phyloP scores from a whole-genome alignment of 805 yeast genomes.

The Debaryomyces hansenii region DNA sequence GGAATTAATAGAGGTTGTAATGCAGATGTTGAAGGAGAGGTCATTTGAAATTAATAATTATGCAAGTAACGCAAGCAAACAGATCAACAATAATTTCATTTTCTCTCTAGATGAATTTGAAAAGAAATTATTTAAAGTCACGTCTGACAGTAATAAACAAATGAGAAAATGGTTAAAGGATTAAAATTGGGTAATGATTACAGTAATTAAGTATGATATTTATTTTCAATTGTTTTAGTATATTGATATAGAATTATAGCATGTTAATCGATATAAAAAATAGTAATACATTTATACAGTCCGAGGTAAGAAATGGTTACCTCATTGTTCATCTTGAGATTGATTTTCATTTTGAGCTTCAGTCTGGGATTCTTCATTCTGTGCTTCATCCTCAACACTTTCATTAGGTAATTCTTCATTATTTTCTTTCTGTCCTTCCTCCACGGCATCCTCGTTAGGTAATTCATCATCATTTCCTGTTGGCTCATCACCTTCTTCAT shows the following conservation, averaged over 20 bases:
- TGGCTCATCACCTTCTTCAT: constrained; percentile 17
- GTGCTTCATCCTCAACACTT: neutral
- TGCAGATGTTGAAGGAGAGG: constrained; percentile 58
- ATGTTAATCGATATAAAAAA: neutral
- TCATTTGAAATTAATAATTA: constrained; percentile 71
- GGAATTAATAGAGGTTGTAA: constrained; percentile 52
- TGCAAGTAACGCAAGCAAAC: constrained; percentile 55
- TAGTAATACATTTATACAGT: neutral
- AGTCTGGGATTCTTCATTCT: neutral
- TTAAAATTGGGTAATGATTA: constrained; percentile 3
- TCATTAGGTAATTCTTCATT: neutral
- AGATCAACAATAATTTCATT: constrained; percentile 52
- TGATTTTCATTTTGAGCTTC: neutral
- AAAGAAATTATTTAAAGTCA: constrained; percentile 51
- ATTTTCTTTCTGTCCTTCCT: neutral
- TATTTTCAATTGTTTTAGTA: neutral
- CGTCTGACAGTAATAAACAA: constrained; percentile 49
- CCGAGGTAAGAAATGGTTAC: neutral
- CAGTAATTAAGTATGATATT: neutral
- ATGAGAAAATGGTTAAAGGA: constrained; percentile 39
- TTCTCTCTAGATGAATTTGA: constrained; percentile 77
- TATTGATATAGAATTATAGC: neutral
- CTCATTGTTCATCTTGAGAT: neutral
- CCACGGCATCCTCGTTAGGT: neutral
- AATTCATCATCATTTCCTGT: neutral